Base-by-base conservation (phyloP, 371 early-diverging fungal genomes). In the Dentiscutata heterogama region DNA sequence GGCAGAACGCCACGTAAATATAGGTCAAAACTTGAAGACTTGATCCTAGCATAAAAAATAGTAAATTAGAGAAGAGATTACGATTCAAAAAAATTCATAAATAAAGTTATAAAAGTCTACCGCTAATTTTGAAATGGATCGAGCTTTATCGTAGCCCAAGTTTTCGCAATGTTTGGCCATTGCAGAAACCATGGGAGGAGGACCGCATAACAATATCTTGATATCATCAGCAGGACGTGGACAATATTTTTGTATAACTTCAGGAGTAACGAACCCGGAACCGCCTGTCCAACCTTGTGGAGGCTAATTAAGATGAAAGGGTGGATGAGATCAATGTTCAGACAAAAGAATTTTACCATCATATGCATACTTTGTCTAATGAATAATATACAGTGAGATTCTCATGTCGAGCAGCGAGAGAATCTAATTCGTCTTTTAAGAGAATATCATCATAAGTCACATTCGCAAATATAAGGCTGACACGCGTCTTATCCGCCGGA, bases 161-260 rank as follows among this genome's bases (percentile, higher is more conserved):
- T 92, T 91, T 68, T 84, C 88, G 72, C 93, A 89, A 53, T 91
- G 84, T 83, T 89, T 90, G 81, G 89, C 84, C 97, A 98, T 96
- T 78, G 95, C 97, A 81, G 92, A 92, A 83, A 97, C 88, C 98
- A 98, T 97, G 2, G 96, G 97, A 71, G 94, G 94, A 79, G 98
- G 98, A 64, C 99, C 99, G 84, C 99, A 98, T n/a, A 98, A 85
- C 72, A 98, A 89, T 74, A 97, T 84, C 91, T 98, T 97, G 88
- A 94, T 91, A 78, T 95, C 92, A 54, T 88, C 82, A 46, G 94
- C 94, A 39, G 97, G 96, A 39, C 88, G 87, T 20, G 97, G 97
- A 84, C 93, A 88, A 81, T 89, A 85, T 83, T 94, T 85, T 73
- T 92, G 89, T 83, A 99, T 93, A 88, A 97, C 92, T 29, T 94